Percentiles rank a stretch among this genome's conserved stretches.
phyloP scores from a whole-genome alignment of 2,329 filamentous ascomycete species.

The Atkinsonella hypoxylon region DNA sequence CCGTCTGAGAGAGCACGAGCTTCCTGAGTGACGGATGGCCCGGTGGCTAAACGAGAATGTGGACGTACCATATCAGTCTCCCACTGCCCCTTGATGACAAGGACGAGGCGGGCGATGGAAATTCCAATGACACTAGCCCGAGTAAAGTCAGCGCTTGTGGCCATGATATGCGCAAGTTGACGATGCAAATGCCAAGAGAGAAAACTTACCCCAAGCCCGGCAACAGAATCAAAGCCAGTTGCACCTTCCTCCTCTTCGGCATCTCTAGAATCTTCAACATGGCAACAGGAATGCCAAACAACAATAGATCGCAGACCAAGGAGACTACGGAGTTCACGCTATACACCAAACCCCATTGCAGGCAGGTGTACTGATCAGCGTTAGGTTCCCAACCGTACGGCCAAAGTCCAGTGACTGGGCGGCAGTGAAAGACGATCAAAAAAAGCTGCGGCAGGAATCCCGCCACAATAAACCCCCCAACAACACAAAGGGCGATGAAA shows the following conservation, averaged over 20 bases:
- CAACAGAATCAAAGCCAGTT: constrained; percentile 34
- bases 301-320: constrained; percentile 34
- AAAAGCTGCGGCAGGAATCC: constrained; percentile 36
- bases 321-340: constrained; percentile 37
- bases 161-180: background rate
- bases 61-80: constrained; percentile 23
- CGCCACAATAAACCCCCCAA: constrained; percentile 24
- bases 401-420: constrained; percentile 37
- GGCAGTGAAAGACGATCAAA: constrained; percentile 38
- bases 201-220: constrained; percentile 33
- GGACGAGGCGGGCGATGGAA: constrained; percentile 32
- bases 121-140: constrained; percentile 33
- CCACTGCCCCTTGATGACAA: constrained; percentile 36
- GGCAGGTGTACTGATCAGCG: constrained; percentile 27
- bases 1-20: too few relatives aligned
- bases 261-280: constrained; percentile 35
- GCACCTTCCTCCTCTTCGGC: constrained; percentile 30
- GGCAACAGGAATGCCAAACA: constrained; percentile 37
- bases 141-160: background rate
- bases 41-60: background rate
- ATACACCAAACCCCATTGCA: constrained; percentile 40
- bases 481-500: constrained; percentile 21
- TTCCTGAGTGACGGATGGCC: too few relatives aligned
- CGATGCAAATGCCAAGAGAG: too few relatives aligned
- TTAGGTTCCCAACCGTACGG: constrained; percentile 36